Base-by-base conservation (phyloP, 805 yeast species). In the Kodamaea nitidulidarum region DNA sequence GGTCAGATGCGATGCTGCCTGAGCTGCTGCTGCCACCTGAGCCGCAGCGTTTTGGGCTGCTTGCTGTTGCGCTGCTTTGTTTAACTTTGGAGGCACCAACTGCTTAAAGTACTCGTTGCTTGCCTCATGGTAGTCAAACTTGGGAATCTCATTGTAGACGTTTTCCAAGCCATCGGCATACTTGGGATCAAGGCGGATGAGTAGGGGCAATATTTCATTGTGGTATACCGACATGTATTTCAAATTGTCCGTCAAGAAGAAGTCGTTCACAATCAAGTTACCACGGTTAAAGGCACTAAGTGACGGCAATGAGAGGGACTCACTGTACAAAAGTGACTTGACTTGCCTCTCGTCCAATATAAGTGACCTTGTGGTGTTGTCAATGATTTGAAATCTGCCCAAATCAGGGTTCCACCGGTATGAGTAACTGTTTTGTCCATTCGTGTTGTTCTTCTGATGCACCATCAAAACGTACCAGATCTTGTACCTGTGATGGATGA, bases 211-310 rank as follows among this genome's bases (percentile, higher is more conserved):
- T 1, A 63, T 58, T 32, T 64, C 67, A 40, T 64, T 64, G 44
- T 64, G 70, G 42, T 64, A 63, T 3, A 54, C 56, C 2, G 67
- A 60, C 60, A 64, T 60, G 42, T 64, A 64, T 40, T 44, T 50
- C 26, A 60, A 48, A 42, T 61, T 58, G 32, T 61, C 63, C 24
- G 63, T 55, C 25, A 64, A 50, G 42, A 64, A 64, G 44, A 64
- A 61, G 40, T 64, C 70, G 41, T 60, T 61, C 11, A 62, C 59
- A 7, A 63, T 57, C 27, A 63, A 47, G 36, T 58, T 58, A 3
- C 66, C 66, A 37, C 61, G 62, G 40, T 60, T 57, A 38, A 56
- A 60, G 1, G 53, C 46, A 3, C 43, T 48, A 15, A 64, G 45
- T 0, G 58, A 41, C 0, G 70, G 69, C 10, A 64, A 47, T 4